Evolutionary conservation across 176 grass and related monocot species (phyloP).

Genomic region (Puya raimondii): DNA sequence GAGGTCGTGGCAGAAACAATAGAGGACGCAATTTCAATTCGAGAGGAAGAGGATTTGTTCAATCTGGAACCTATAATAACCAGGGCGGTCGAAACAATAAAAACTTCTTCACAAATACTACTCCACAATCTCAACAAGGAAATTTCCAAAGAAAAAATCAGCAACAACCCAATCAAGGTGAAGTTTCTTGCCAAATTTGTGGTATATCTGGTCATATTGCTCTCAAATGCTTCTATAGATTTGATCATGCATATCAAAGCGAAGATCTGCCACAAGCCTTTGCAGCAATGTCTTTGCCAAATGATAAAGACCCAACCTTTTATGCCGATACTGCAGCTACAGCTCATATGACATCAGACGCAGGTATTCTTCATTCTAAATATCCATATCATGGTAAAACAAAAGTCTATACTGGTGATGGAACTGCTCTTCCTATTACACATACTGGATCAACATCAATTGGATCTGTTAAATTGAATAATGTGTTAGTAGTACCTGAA

Average conservation of each 20-base stretch:
- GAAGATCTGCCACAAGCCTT: neutral
- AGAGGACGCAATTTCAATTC: no score
- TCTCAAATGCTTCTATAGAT: neutral
- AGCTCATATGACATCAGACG: neutral
- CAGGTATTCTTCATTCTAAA: no score
- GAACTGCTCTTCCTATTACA: neutral
- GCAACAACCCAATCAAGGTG: no score
- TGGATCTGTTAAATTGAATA: neutral
- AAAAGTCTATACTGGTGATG: neutral
- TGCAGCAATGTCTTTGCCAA: neutral
- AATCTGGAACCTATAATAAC: no score
- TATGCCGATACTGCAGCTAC: neutral
- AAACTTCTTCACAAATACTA: no score
- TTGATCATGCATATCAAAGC: neutral
- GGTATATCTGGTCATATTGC: neutral
- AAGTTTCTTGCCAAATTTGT: no score
- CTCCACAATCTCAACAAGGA: no score
- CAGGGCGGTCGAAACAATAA: no score
- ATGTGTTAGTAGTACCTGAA: slow-evolving; percentile 4
- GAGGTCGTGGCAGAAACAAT: no score
- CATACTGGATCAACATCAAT: neutral
- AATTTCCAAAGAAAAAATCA: no score
- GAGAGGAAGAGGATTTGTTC: no score
- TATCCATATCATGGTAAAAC: neutral
- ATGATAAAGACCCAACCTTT: neutral